Base-by-base conservation (phyloP, 768 basidiomycete species). In the Boletus fagicola region DNA sequence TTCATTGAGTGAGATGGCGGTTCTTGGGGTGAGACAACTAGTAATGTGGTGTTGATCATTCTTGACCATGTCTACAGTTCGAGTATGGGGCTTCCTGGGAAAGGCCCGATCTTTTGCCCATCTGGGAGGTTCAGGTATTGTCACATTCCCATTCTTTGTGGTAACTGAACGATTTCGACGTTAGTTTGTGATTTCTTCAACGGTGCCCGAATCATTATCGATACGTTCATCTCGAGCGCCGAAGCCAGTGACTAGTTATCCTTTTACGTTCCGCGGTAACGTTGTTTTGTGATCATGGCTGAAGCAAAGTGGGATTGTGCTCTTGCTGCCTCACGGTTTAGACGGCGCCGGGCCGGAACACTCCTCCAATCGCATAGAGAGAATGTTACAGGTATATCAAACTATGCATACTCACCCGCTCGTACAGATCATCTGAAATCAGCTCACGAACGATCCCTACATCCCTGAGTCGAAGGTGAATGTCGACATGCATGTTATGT, bases 271-370 rank as follows among this genome's bases (percentile, higher is more conserved):
- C 2, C 8, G 3, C 35, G 15, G 24, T 53, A 40, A 53, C 35
- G 16, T 12, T 16, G 1, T 2, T 31, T 33, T 33, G 28, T n/a
- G n/a, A n/a, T n/a, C n/a, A 77, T 97, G 94, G 94, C 73, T 92
- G 48, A 90, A 86, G 68, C 94, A 96, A 74, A 94, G 92, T 62
- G 94, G 89, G 0, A 80, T 96, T 20, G 86, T 92, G 5, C 74
- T 97, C 54, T 81, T 93, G 47, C 78, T 97, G 0, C 94, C 94
- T 28, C 94, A 97, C 59, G 94, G 94, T 16, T 77, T 92, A 18
- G 92, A 97, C 62, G 94, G 94, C 30, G 92, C 94, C n/a, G 94
- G 94, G 2, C 93, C 94, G 0, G 94, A 96, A 68, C 94, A 97
- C 67, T 96, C 93, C 0, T 93, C 91, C 0, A 88, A 85, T 49